Evolutionary conservation across 176 grass and related monocot species (phyloP).

Genomic region (Chrysopogon serrulatus): DNA sequence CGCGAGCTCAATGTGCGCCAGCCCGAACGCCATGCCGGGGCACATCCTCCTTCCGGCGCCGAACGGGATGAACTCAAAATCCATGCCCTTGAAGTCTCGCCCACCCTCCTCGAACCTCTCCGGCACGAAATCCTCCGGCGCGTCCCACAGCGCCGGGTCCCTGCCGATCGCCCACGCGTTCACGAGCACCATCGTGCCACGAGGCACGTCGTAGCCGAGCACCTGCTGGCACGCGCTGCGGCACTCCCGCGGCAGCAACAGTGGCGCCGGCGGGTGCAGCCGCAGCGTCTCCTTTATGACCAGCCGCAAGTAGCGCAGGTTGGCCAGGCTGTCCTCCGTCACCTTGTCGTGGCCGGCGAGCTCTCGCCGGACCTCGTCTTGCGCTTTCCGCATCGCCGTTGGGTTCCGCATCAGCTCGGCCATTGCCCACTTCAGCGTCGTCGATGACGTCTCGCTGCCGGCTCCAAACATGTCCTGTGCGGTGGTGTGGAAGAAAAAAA

Average conservation of each 20-base stretch:
- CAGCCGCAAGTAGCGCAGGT: background rate
- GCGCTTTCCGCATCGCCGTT: background rate
- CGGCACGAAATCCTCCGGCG: no score
- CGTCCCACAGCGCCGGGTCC: background rate
- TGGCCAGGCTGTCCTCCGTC: background rate
- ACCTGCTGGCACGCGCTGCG: background rate
- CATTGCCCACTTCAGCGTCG: background rate
- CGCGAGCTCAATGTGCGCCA: no score
- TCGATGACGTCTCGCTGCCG: background rate
- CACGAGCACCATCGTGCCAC: background rate
- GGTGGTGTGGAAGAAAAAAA: no score
- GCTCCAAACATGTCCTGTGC: background rate
- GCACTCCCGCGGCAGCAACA: background rate
- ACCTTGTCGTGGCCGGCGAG: background rate
- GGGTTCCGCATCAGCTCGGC: background rate
- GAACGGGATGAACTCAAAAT: no score
- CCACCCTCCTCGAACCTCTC: no score
- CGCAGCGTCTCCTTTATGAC: background rate
- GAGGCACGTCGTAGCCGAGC: background rate
- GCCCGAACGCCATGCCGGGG: no score
- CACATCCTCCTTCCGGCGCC: no score
- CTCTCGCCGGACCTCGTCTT: background rate
- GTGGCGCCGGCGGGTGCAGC: background rate
- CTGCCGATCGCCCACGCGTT: conserved; percentile 49
- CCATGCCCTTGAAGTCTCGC: no score